Conservation (phyloP, 495 filamentous ascomycete genomes). For the Penicillium fimorum region DNA sequence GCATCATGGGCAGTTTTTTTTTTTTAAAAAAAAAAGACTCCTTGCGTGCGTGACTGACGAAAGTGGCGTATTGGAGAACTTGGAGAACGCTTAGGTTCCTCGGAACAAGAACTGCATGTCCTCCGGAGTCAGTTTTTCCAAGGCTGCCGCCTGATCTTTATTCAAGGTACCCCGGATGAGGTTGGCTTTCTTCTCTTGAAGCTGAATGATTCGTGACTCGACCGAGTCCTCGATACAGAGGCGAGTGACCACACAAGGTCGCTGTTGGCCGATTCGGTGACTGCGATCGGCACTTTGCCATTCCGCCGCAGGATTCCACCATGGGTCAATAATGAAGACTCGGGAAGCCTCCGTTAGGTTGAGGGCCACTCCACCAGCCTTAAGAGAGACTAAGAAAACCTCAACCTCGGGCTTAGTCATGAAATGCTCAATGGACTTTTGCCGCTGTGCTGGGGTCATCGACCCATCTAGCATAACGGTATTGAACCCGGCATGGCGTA, state of each 20-base stretch:
- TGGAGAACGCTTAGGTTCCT: constrained; percentile 40
- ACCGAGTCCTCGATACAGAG: constrained; percentile 95
- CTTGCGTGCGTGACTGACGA: background rate
- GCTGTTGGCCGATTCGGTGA: constrained; percentile 92
- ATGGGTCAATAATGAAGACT: constrained; percentile 95
- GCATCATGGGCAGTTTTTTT: background rate
- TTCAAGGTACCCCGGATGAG: constrained; percentile 97
- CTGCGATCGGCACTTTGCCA: constrained; percentile 97
- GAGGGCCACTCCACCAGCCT: constrained; percentile 91
- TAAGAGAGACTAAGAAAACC: constrained; percentile 91
- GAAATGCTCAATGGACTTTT: constrained; percentile 89
- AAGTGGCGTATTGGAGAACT: constrained; percentile 2
- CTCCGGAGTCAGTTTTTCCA: constrained; percentile 84
- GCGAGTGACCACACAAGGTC: constrained; percentile 90
- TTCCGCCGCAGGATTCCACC: constrained; percentile 98
- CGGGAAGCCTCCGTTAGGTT: constrained; percentile 92
- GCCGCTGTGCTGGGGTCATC: constrained; percentile 90
- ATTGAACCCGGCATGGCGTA: constrained; percentile 90
- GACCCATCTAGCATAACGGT: constrained; percentile 96
- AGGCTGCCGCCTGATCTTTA: constrained; percentile 72
- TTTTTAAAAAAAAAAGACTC: background rate
- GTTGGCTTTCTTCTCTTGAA: constrained; percentile 96
- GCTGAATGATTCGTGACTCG: constrained; percentile 86
- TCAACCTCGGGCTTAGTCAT: constrained; percentile 92
- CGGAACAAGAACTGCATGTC: constrained; percentile 96